These are phyloP conservation scores for Porcisia hertigi DNA, from an alignment of 208 protist genomes.

Conservation along the genomic window DNA sequence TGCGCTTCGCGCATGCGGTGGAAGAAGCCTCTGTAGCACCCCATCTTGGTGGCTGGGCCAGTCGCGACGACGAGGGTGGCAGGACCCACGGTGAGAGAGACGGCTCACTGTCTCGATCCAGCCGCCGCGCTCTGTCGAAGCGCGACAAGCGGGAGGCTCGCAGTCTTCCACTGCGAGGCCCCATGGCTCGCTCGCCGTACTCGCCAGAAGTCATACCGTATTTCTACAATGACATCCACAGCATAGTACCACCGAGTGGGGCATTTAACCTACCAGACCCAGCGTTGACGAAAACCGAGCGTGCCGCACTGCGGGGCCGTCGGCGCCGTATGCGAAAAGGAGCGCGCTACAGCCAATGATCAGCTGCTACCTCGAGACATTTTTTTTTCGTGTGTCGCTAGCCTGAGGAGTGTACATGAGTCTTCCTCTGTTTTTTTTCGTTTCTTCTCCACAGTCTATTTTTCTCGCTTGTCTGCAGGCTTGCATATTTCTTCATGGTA, in stretches of 20 bases:
- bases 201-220: constrained; percentile 71
- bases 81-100: not conserved
- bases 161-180: constrained; percentile 17
- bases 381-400: constrained; percentile 12
- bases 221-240: constrained; percentile 63
- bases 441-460: not conserved
- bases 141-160: constrained; percentile 24
- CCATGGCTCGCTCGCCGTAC: constrained; percentile 27
- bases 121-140: constrained; percentile 13
- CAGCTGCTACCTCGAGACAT: not conserved
- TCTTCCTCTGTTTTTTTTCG: not conserved
- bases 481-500: not conserved
- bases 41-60: constrained; percentile 29
- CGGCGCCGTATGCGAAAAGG: constrained; percentile 23
- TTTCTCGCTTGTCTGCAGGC: not conserved
- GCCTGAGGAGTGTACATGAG: not conserved
- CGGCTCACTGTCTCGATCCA: not conserved
- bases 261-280: constrained; percentile 71
- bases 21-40: constrained; percentile 48
- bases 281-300: constrained; percentile 44
- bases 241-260: constrained; percentile 67
- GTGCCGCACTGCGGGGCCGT: constrained; percentile 29
- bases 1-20: constrained; percentile 51
- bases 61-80: not conserved
- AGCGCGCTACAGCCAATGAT: constrained; percentile 35